A percentile compares a stretch with the other conserved stretches of the same genome.
Evolutionary conservation across 352 stramenopile species (phyloP).

Genomic region (Pythium scleroteichum): DNA sequence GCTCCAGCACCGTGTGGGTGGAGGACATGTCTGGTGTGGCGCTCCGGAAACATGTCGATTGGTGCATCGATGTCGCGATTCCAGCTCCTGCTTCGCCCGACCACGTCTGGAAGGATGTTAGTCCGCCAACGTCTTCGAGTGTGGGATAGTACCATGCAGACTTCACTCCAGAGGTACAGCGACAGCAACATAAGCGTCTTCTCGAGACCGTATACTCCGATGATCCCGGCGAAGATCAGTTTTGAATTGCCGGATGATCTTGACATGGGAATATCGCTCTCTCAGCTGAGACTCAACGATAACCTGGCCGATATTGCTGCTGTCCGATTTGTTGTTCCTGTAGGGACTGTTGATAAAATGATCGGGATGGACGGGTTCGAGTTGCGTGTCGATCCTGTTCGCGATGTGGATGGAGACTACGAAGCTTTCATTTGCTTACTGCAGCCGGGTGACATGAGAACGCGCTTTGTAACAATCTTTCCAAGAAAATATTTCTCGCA

Average conservation of each 20-base stretch:
- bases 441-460: neutral
- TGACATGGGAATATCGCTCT: conserved; percentile 10
- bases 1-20: neutral
- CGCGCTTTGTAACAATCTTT: conserved; percentile 1
- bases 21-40: neutral
- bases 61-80: neutral
- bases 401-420: neutral
- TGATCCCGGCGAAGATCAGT: neutral
- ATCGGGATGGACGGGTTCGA: neutral
- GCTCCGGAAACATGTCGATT: neutral
- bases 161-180: neutral
- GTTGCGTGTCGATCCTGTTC: neutral
- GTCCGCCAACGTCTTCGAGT: conserved; percentile 4
- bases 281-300: neutral
- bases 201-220: neutral
- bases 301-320: conserved; percentile 1
- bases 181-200: conserved; percentile 1
- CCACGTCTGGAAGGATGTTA: neutral
- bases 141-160: conserved; percentile 10
- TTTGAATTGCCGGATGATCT: conserved; percentile 16
- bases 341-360: conserved; percentile 3
- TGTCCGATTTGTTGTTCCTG: conserved; percentile 1
- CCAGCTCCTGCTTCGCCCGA: conserved; percentile 7
- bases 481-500: conserved; percentile 12
- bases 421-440: neutral